phyloP scores from a whole-genome alignment of 1,284 basidiomycete species.

The Microbotryum violaceum region DNA sequence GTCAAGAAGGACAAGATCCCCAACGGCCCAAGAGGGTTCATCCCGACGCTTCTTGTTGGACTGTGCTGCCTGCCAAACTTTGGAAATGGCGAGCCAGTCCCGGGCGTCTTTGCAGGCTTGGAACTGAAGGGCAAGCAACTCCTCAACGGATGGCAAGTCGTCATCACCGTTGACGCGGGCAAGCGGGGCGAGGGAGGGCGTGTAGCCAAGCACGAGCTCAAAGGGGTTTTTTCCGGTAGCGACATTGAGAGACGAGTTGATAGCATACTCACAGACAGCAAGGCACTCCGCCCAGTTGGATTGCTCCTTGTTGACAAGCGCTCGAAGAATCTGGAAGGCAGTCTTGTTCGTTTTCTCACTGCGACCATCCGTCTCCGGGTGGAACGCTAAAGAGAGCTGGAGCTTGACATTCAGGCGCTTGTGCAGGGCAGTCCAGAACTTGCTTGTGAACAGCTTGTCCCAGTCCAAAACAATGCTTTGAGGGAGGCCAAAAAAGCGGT shows the following conservation, averaged over 20 bases:
- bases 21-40: too few relatives aligned
- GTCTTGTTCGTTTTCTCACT: constrained; percentile 28
- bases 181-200: constrained; percentile 34
- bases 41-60: too few relatives aligned
- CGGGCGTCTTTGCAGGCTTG: constrained; percentile 29
- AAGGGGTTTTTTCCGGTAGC: constrained; percentile 14
- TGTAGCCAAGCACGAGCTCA: constrained; percentile 24
- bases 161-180: not conserved
- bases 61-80: too few relatives aligned
- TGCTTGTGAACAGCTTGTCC: constrained; percentile 32
- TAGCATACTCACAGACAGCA: too few relatives aligned
- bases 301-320: too few relatives aligned
- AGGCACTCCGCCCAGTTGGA: too few relatives aligned
- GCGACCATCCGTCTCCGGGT: constrained; percentile 42
- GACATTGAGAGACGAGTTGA: too few relatives aligned
- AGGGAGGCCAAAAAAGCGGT: constrained; percentile 43
- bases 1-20: constrained; percentile 2
- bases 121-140: constrained; percentile 1
- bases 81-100: constrained; percentile 38
- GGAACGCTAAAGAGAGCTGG: constrained; percentile 46
- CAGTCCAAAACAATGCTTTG: constrained; percentile 33
- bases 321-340: constrained; percentile 9
- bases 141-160: not conserved
- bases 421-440: constrained; percentile 35
- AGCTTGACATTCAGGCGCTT: constrained; percentile 22